phyloP scores from a whole-genome alignment of 2,329 filamentous ascomycete species.

The Penicillium crustosum region DNA sequence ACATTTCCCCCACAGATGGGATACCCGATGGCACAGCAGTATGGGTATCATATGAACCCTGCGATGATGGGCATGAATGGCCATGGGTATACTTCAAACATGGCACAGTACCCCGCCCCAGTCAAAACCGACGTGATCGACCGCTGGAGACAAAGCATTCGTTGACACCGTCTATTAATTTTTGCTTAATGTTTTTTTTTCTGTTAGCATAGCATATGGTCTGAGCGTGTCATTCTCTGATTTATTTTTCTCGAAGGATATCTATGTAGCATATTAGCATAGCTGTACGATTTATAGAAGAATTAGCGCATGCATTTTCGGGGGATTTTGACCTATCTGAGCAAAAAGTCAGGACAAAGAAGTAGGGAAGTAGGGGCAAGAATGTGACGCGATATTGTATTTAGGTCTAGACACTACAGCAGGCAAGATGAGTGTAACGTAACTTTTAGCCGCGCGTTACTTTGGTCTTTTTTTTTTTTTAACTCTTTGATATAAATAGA shows the following conservation, averaged over 20 bases:
- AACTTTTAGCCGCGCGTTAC: constrained; percentile 11
- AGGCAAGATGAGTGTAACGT: constrained; percentile 5
- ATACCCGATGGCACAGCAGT: constrained; percentile 24
- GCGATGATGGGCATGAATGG: constrained; percentile 30
- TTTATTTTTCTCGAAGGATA: constrained; percentile 12
- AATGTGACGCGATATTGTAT: constrained; percentile 8
- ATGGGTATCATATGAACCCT: constrained; percentile 30
- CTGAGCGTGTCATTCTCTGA: constrained; percentile 14
- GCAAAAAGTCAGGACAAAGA: background rate
- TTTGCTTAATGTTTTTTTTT: constrained; percentile 3
- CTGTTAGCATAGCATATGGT: constrained; percentile 18
- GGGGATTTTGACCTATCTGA: background rate
- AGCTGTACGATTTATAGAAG: constrained; percentile 17
- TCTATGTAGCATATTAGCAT: constrained; percentile 25
- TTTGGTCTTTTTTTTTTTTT: background rate
- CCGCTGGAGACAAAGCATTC: constrained; percentile 55
- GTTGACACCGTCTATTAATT: constrained; percentile 15
- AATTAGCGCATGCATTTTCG: background rate
- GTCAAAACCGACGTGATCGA: constrained; percentile 59
- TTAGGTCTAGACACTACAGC: background rate
- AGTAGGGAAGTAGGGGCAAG: constrained; percentile 6
- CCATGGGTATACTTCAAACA: constrained; percentile 30
- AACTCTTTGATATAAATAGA: background rate
- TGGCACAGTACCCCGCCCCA: constrained; percentile 42
- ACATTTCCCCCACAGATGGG: constrained; percentile 26